These are phyloP conservation scores for Mortierella alpina DNA, from an alignment of 192 early-diverging fungal species.

Conservation along the genomic window DNA sequence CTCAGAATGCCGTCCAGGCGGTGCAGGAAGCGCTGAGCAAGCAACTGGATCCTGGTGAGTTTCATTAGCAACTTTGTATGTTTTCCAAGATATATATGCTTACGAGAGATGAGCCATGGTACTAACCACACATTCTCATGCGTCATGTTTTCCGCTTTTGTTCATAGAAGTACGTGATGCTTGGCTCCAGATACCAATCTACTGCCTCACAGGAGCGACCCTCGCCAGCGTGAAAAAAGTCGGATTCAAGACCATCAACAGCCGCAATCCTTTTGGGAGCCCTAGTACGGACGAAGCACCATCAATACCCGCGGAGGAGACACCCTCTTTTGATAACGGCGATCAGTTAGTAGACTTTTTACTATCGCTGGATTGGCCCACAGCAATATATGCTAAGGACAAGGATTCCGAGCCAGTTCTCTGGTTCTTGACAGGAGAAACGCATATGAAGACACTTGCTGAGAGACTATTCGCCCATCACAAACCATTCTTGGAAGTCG, in stretches of 20 bases:
- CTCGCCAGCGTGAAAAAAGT: slow-evolving; percentile 14
- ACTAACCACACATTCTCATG: not conserved
- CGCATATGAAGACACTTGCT: slow-evolving; percentile 40
- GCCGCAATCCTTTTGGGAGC: not conserved
- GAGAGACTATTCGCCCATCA: slow-evolving; percentile 6
- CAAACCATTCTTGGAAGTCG: slow-evolving; percentile 28
- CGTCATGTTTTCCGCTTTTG: not conserved
- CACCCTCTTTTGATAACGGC: slow-evolving; percentile 17
- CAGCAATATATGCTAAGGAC: not conserved
- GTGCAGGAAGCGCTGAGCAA: slow-evolving; percentile 7
- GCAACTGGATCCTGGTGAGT: slow-evolving; percentile 25
- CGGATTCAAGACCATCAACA: slow-evolving; percentile 40
- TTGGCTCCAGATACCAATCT: slow-evolving; percentile 38
- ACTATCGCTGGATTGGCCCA: slow-evolving; percentile 22
- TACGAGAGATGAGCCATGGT: not conserved
- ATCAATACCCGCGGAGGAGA: not conserved
- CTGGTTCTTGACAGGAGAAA: slow-evolving; percentile 43
- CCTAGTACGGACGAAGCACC: no score
- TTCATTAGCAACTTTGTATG: not conserved
- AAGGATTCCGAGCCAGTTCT: slow-evolving; percentile 10
- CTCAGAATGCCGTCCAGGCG: slow-evolving; percentile 35
- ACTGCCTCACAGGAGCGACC: slow-evolving; percentile 38
- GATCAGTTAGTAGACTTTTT: slow-evolving; percentile 35
- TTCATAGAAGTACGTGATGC: slow-evolving; percentile 19
- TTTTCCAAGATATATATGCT: not conserved